Conservation (phyloP, 495 filamentous ascomycete genomes). For the Massariosphaeria phaeospora region DNA sequence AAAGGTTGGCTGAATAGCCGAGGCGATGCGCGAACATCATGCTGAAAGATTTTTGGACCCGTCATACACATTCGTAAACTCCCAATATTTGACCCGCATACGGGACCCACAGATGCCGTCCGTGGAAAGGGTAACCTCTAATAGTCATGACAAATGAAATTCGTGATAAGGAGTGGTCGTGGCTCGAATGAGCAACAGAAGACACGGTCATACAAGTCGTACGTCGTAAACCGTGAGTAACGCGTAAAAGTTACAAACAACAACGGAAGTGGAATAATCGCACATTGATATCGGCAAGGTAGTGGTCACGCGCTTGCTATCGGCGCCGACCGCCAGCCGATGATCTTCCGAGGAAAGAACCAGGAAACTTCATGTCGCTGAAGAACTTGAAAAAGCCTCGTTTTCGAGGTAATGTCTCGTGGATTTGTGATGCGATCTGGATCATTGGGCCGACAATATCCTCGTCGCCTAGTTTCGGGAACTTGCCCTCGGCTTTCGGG, state of each 20-base stretch:
- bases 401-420: conserved; percentile 37
- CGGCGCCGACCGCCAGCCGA: conserved; percentile 10
- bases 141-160: conserved; percentile 25
- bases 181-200: conserved; percentile 20
- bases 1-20: conserved; percentile 23
- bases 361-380: conserved; percentile 34
- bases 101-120: background rate
- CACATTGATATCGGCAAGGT: conserved; percentile 21
- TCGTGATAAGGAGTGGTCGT: conserved; percentile 34
- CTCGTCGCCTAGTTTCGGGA: conserved; percentile 78
- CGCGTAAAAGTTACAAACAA: conserved; percentile 28
- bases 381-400: conserved; percentile 44
- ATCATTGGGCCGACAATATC: conserved; percentile 94
- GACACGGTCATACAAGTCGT: conserved; percentile 29
- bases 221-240: conserved; percentile 23
- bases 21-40: conserved; percentile 10
- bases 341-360: conserved; percentile 25
- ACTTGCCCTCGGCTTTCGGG: conserved; percentile 69
- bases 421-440: conserved; percentile 46
- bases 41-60: background rate
- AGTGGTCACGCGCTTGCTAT: background rate
- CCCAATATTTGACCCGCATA: conserved; percentile 1
- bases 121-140: background rate
- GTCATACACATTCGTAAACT: background rate
- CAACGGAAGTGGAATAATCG: conserved; percentile 12